Evolutionary conservation across 345 rosid species (phyloP).

Genomic region (Corymbia maculata): DNA sequence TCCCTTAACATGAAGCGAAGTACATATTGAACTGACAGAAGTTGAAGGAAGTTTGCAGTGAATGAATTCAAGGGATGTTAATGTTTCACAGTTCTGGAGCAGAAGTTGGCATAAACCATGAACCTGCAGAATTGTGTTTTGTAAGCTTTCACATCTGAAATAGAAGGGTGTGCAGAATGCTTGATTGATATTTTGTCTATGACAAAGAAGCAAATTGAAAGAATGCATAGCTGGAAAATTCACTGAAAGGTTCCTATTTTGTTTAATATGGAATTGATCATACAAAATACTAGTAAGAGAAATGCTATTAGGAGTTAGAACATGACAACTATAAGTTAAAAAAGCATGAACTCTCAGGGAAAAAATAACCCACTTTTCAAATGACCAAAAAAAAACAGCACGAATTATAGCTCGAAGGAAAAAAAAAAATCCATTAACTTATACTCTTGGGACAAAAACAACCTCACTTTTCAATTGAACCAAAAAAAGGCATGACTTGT

Average conservation of each 20-base stretch:
- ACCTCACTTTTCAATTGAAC: not conserved
- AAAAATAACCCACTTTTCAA: not conserved
- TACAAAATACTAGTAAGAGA: not conserved
- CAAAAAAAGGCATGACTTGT: not conserved
- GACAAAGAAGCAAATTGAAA: not conserved
- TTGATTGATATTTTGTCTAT: not conserved
- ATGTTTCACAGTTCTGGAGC: slow-evolving; percentile 49
- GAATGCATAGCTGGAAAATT: not conserved
- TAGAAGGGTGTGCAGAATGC: not conserved
- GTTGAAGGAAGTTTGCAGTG: slow-evolving; percentile 70
- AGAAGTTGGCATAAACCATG: slow-evolving; percentile 62
- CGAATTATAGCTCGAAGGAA: not conserved
- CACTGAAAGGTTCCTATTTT: not conserved
- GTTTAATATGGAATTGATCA: not conserved
- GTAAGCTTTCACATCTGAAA: not conserved
- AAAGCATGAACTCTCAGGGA: not conserved
- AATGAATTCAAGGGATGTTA: slow-evolving; percentile 57
- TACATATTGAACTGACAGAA: slow-evolving; percentile 35
- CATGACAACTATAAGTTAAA: not conserved
- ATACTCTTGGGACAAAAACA: not conserved
- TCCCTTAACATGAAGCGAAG: slow-evolving; percentile 23
- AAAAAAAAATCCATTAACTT: not conserved
- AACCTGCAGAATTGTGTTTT: slow-evolving; percentile 32
- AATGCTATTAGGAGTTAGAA: not conserved
- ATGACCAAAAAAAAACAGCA: not conserved